Evolutionary conservation across 1,284 basidiomycete species (phyloP).

Genomic region (Rhodotorula sp.): DNA sequence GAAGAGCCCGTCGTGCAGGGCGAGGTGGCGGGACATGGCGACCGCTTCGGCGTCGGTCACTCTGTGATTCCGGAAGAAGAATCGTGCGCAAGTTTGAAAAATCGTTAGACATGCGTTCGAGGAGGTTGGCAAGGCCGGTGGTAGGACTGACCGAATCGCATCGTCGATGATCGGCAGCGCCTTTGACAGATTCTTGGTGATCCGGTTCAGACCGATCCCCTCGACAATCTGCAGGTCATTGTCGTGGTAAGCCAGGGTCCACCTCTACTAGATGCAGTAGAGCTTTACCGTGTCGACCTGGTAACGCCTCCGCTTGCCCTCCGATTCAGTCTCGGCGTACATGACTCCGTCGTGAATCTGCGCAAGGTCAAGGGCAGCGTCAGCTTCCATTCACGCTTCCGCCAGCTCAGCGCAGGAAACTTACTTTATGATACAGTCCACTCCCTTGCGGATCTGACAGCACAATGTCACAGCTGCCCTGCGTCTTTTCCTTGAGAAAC

Average conservation of each 20-base stretch:
- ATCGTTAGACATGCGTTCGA: background rate
- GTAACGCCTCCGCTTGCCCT: constrained; percentile 89
- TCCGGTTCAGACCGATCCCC: constrained; percentile 79
- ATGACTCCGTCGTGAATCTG: constrained; percentile 88
- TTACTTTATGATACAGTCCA: constrained; percentile 88
- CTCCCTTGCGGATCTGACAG: constrained; percentile 92
- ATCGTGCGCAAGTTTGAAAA: background rate
- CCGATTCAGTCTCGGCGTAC: constrained; percentile 85
- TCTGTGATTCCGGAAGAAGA: constrained; percentile 51
- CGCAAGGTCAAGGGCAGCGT: background rate
- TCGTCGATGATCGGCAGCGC: constrained; percentile 79
- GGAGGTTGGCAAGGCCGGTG: background rate
- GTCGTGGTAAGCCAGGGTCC: background rate
- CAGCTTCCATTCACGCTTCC: constrained; percentile 3
- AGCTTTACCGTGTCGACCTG: constrained; percentile 74
- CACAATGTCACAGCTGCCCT: constrained; percentile 62
- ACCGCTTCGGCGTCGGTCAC: constrained; percentile 87
- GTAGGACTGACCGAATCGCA: constrained; percentile 65
- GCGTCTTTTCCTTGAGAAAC: constrained; percentile 68
- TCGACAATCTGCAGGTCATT: constrained; percentile 49
- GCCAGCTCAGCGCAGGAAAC: background rate
- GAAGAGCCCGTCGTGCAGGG: constrained; percentile 86
- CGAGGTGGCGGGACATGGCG: constrained; percentile 84
- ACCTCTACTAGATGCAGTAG: too few species aligned
- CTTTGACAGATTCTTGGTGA: constrained; percentile 78